Evolutionary conservation across 164 flowering plant genomes (phyloP), one percentile per base, ranked within the genome.

Genomic region (Amborella trichopoda): DNA sequence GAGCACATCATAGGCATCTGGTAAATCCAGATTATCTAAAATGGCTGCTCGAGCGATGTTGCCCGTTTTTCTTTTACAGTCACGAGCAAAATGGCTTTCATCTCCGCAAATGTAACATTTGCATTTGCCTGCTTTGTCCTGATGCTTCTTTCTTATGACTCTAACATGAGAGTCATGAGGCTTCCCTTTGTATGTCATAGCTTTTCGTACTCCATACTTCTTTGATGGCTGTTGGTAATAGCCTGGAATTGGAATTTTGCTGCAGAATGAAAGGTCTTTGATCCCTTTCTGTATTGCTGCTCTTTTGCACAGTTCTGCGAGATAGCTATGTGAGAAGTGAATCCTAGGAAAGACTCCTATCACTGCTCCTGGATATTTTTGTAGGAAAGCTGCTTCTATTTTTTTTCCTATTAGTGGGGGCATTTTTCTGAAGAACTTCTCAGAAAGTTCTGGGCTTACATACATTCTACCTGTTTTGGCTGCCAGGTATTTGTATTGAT

Each of bases 81-180:
- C 55, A 26, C 38, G 1, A 1, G 55, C 55, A 40, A 51, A 51
- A 22, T 51, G 55, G 1, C 46, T 22, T 16, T 26, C 34, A 0
- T 40, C 39, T 0, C 39, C 55, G 14, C 55, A 50, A 1, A 50
- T n/a, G 32, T 50, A 50, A 34, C 53, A 50, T 16, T 50, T 50
- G 34, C 55, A 51, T 0, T 27, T 40, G 0, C 14, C 41, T 9
- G 18, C 33, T 3, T 12, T 6, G 3, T 5, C 4, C 23, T 14
- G 18, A 27, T 47, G 18, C 23, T 34, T 48, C 17, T 32, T 21
- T 28, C 36, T 48, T 10, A 17, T 20, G 1, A 48, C 36, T 4
- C 52, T 13, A 2, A 21, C 26, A 34, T 48, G 52, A 1, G 55
- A n/a, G 0, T 6, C 11, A 12, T 51, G 47, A 2, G 55, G 55